Percentiles rank a stretch among this genome's conserved stretches.
These are phyloP conservation scores for Tetradesmus obliquus DNA, from an alignment of 139 green algal genomes.

Conservation along the genomic window DNA sequence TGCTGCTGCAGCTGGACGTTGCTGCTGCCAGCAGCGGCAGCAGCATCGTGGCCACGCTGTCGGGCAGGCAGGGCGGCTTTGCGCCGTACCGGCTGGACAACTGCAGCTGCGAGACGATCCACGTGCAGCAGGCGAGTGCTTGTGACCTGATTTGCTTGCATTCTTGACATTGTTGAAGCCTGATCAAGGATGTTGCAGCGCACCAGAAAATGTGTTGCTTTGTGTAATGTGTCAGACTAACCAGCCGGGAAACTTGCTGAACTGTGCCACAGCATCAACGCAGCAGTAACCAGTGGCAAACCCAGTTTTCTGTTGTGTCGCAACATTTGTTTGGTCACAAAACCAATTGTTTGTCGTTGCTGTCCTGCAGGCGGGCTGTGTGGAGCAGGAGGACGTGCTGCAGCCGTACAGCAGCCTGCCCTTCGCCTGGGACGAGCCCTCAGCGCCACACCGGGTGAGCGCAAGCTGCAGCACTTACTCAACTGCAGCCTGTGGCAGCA, in stretches of 20 bases:
- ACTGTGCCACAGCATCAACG: too few species aligned
- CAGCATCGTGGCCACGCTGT: slow-evolving; percentile 33
- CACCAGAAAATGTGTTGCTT: too few species aligned
- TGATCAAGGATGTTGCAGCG: too few species aligned
- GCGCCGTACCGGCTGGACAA: slow-evolving; percentile 83
- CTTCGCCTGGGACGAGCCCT: slow-evolving; percentile 91
- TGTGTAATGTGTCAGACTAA: too few species aligned
- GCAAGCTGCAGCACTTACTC: background rate
- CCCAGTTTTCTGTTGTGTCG: too few species aligned
- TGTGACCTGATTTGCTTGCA: background rate
- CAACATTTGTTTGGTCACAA: too few species aligned
- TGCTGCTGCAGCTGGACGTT: slow-evolving; percentile 79
- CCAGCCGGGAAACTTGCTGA: too few species aligned
- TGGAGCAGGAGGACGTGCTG: slow-evolving; percentile 83
- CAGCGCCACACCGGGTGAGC: slow-evolving; percentile 58
- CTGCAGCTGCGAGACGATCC: slow-evolving; percentile 77
- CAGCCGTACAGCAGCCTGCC: slow-evolving; percentile 82
- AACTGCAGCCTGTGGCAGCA: background rate
- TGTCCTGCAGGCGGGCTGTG: slow-evolving; percentile 42
- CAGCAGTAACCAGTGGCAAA: too few species aligned
- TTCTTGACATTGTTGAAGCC: background rate
- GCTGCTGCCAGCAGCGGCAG: slow-evolving; percentile 41
- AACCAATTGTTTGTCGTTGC: too few species aligned
- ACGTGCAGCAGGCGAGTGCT: slow-evolving; percentile 63
- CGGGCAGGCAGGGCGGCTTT: background rate